A percentile compares a stretch with the other conserved stretches of the same genome.
These are phyloP conservation scores for Cryptococcus sp. DNA, from an alignment of 1,284 basidiomycete species.

Conservation along the genomic window DNA sequence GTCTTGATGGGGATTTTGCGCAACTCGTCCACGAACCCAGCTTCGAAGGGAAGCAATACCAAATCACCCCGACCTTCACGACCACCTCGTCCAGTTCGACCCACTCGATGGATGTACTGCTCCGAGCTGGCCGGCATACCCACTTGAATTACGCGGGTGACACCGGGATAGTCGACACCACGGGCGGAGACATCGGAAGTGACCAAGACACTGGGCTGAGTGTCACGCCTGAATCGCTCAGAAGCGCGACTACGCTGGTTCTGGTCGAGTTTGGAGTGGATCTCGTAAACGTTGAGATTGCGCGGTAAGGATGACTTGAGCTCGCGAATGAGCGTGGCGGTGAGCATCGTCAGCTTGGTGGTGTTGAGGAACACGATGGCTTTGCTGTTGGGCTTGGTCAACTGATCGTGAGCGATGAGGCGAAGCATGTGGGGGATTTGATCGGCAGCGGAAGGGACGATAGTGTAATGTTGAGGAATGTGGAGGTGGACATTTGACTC, in stretches of 20 bases:
- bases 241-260: constrained; percentile 65
- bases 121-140: constrained; percentile 72
- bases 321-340: constrained; percentile 64
- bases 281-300: constrained; percentile 69
- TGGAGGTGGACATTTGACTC: constrained; percentile 70
- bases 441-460: constrained; percentile 65
- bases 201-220: constrained; percentile 67
- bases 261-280: constrained; percentile 82
- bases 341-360: constrained; percentile 80
- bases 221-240: constrained; percentile 66
- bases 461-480: constrained; percentile 81
- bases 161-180: constrained; percentile 85
- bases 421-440: constrained; percentile 79
- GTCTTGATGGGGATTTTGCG: constrained; percentile 70
- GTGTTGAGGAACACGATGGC: constrained; percentile 87
- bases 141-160: constrained; percentile 91
- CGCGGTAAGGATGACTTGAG: constrained; percentile 56
- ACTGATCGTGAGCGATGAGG: constrained; percentile 86
- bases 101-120: constrained; percentile 89
- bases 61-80: constrained; percentile 76
- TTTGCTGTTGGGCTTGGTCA: constrained; percentile 74
- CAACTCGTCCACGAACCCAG: constrained; percentile 69
- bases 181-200: constrained; percentile 89
- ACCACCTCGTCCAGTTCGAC: constrained; percentile 80
- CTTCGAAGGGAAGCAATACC: constrained; percentile 81